These are phyloP conservation scores for Pseudofabraea citricarpa DNA, from an alignment of 2,329 filamentous ascomycete genomes.

Conservation along the genomic window DNA sequence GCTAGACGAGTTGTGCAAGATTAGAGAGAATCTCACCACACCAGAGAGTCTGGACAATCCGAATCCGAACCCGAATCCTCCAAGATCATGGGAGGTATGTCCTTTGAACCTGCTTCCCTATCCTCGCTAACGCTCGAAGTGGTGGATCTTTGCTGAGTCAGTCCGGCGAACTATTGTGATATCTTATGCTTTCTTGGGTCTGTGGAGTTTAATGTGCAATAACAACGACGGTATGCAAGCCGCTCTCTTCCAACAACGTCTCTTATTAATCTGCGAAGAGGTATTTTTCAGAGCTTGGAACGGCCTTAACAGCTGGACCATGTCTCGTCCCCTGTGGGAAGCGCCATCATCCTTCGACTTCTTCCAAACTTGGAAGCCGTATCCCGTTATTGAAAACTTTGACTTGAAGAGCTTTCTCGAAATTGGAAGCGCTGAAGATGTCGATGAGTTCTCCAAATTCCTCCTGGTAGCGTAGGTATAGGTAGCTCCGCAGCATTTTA, in stretches of 20 bases:
- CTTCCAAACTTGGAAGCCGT: conserved; percentile 22
- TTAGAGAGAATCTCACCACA: conserved; percentile 23
- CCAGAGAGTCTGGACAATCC: conserved; percentile 6
- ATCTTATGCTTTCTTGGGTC: conserved; percentile 22
- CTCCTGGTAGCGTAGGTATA: conserved; percentile 21
- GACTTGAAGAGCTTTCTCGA: conserved; percentile 24
- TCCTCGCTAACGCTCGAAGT: conserved; percentile 15
- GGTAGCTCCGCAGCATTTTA: neutral
- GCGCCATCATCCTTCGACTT: conserved; percentile 25
- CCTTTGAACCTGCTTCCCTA: neutral
- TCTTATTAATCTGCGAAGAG: conserved; percentile 11
- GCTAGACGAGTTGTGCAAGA: conserved; percentile 18
- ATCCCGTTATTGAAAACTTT: conserved; percentile 26
- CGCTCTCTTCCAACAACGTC: neutral
- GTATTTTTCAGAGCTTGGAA: conserved; percentile 17
- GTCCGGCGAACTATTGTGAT: conserved; percentile 29
- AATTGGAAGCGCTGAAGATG: conserved; percentile 22
- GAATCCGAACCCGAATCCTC: conserved; percentile 10
- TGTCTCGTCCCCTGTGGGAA: conserved; percentile 28
- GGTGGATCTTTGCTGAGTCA: conserved; percentile 31
- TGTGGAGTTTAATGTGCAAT: conserved; percentile 22
- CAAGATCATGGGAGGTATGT: conserved; percentile 25
- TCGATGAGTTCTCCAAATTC: conserved; percentile 28
- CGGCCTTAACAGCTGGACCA: conserved; percentile 28
- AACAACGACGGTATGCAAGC: conserved; percentile 16